Evolutionary conservation across 495 filamentous ascomycete species (phyloP), one percentile per base, ranked within the genome.

Genomic region (Apiosordaria backusii): DNA sequence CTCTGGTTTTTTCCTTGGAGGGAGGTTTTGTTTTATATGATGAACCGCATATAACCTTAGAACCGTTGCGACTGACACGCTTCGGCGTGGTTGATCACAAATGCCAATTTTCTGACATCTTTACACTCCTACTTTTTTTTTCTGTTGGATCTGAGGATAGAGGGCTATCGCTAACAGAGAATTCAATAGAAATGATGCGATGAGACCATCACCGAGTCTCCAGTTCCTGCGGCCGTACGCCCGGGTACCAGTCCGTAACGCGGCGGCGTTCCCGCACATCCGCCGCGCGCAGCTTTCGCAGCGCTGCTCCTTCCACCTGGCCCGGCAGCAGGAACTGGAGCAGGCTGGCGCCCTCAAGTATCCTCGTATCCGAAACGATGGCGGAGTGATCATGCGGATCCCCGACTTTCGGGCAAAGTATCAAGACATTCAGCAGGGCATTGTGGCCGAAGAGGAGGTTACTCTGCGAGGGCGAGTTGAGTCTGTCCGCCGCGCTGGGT

Each of bases 1-100:
- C 21, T n/a, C n/a, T n/a, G 27, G 13, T 19, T 55, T 62, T 10
- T 61, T 25, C n/a, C 40, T 40, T 24, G 15, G 13, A 65, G n/a
- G n/a, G n/a, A n/a, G n/a, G 45, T 60, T 23, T 6, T 26, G 57
- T 13, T 53, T n/a, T 21, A 65, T 57, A 64, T 75, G 64, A 79
- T 83, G 82, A 85, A 80, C 75, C 71, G 76, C 73, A 74, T 73
- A 70, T 75, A 75, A 81, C 77, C 73, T 79, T 79, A 84, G 93
- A 97, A 97, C 92, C 93, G 92, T 92, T 96, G 93, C 93, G 90
- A 90, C 87, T 93, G 91, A 95, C 86, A 84, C 84, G 81, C 74
- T 76, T 74, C 67, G 82, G 85, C 74, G 71, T 82, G 85, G 70
- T 77, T 89, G 88, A 89, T 87, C 82, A 82, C 77, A 85, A 75